Evolutionary conservation across 73 alveolate genomes (phyloP).

Genomic region (Effrenium voratum): DNA sequence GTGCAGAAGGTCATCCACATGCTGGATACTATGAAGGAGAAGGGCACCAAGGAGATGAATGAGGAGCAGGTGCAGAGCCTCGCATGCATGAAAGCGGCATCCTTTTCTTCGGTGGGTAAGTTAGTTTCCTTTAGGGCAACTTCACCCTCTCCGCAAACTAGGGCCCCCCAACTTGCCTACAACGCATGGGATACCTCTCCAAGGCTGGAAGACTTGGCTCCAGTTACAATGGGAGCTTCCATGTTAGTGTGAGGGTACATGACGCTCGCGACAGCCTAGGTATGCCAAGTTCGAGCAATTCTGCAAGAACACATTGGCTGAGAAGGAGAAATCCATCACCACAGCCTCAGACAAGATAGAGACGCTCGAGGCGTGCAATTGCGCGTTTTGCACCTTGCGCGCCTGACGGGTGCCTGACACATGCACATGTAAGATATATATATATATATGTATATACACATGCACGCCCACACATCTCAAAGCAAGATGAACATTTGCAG

Average conservation of each 20-base stretch:
- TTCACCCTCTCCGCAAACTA: background rate
- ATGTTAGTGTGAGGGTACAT: too few species aligned
- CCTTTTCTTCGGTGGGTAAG: background rate
- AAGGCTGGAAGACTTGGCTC: too few species aligned
- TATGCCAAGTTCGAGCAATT: conserved; percentile 33
- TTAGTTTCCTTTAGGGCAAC: background rate
- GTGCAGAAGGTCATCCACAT: conserved; percentile 84
- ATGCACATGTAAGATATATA: too few species aligned
- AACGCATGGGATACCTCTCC: background rate
- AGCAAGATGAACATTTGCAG: too few species aligned
- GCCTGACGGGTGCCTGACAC: too few species aligned
- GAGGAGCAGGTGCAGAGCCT: conserved; percentile 3
- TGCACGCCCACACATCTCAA: too few species aligned
- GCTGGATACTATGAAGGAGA: conserved; percentile 46
- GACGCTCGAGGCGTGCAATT: conserved; percentile 72
- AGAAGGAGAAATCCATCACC: conserved; percentile 17
- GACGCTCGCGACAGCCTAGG: too few species aligned
- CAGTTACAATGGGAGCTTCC: too few species aligned
- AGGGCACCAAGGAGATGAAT: conserved; percentile 56
- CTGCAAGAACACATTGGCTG: conserved; percentile 15
- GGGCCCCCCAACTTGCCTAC: background rate
- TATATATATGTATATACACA: too few species aligned
- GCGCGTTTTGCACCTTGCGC: too few species aligned
- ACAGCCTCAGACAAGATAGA: conserved; percentile 58
- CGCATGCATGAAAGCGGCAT: background rate